Conservation (phyloP, 768 basidiomycete genomes). For the Cystobasidiopsis lactophilus region DNA sequence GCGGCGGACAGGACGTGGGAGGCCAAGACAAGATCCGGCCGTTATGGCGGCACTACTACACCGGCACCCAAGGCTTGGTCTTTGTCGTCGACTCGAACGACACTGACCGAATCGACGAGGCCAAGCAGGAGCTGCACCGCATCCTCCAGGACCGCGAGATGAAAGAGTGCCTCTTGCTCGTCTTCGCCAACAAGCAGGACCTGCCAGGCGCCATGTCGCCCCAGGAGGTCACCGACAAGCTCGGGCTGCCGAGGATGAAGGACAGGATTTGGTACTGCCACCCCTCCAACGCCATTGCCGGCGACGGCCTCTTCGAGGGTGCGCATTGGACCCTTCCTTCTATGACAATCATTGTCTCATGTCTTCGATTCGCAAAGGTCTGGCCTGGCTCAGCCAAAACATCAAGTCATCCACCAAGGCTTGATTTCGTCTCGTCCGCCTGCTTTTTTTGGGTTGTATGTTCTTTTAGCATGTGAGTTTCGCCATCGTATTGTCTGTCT, state of each 20-base stretch:
- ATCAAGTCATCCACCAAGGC: slow-evolving; percentile 38
- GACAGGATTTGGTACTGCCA: slow-evolving; percentile 98
- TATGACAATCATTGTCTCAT: neutral
- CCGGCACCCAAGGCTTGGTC: slow-evolving; percentile 91
- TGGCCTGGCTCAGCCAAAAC: slow-evolving; percentile 93
- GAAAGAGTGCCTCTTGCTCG: slow-evolving; percentile 87
- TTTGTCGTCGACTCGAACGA: slow-evolving; percentile 97
- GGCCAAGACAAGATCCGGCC: slow-evolving; percentile 99
- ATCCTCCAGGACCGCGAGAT: slow-evolving; percentile 93
- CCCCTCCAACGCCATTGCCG: slow-evolving; percentile 52
- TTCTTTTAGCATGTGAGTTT: too few species aligned
- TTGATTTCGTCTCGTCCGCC: too few species aligned
- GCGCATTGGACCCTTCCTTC: too few species aligned
- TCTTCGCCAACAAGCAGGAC: slow-evolving; percentile 99
- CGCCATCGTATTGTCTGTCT: too few species aligned
- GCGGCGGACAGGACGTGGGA: slow-evolving; percentile 38
- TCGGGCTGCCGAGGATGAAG: slow-evolving; percentile 85
- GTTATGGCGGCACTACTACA: slow-evolving; percentile 97
- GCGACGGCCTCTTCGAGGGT: slow-evolving; percentile 90
- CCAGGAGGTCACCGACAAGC: slow-evolving; percentile 90
- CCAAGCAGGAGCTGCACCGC: slow-evolving; percentile 79
- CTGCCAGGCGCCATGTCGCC: slow-evolving; percentile 98
- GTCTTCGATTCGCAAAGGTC: slow-evolving; percentile 18
- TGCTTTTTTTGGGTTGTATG: too few species aligned
- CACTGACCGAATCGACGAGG: slow-evolving; percentile 84